These are phyloP conservation scores for Akanthomyces lecanii DNA, from an alignment of 2,329 filamentous ascomycete species.

Conservation along the genomic window DNA sequence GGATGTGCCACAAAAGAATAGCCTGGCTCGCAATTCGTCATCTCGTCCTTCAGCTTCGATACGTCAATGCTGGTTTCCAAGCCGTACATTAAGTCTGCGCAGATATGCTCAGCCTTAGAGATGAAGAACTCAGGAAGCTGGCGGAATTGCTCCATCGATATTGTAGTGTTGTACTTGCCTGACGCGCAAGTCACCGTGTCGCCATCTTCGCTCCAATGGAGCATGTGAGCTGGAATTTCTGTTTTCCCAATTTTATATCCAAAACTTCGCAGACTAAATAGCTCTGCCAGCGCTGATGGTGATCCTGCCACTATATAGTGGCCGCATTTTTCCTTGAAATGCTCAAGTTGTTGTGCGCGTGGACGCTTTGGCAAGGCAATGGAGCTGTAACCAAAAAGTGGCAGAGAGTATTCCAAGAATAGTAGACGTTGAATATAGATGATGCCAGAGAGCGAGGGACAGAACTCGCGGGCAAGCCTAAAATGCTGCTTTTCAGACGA, in stretches of 20 bases:
- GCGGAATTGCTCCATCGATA: background rate
- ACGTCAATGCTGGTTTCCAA: no score
- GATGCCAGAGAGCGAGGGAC: background rate
- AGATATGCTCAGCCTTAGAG: background rate
- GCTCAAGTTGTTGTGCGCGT: background rate
- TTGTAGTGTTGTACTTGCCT: no score
- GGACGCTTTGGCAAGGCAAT: background rate
- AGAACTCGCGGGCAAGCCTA: background rate
- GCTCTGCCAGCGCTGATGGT: background rate
- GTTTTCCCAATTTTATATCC: background rate
- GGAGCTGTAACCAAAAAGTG: background rate
- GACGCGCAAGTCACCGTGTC: background rate
- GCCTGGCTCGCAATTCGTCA: no score
- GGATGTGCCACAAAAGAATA: no score
- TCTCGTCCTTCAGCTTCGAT: no score
- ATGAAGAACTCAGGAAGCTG: background rate
- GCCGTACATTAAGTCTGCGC: background rate
- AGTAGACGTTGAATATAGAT: background rate
- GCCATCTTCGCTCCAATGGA: background rate
- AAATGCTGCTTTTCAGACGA: background rate
- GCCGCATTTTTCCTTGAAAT: background rate
- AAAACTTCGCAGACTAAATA: background rate
- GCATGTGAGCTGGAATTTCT: background rate
- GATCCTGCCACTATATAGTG: background rate
- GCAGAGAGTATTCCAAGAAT: background rate